Conservation (phyloP, 768 basidiomycete species). For the Imleria badia region DNA sequence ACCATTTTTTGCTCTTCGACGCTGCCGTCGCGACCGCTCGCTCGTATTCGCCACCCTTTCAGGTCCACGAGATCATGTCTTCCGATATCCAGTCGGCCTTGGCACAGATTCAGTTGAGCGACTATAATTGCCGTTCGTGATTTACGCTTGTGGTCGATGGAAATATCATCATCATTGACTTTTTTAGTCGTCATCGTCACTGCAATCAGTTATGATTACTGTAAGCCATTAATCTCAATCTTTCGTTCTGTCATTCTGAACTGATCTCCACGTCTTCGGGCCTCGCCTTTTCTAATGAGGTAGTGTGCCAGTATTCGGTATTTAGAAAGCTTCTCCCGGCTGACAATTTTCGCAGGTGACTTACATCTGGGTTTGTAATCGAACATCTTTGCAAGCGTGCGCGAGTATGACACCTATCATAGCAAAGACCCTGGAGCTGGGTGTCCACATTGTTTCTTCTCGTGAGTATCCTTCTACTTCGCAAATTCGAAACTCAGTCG, state of each 20-base stretch:
- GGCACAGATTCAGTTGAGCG: neutral
- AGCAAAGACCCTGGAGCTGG: neutral
- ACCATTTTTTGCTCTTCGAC: too few species aligned
- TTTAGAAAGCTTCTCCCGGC: neutral
- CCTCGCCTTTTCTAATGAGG: conserved; percentile 1
- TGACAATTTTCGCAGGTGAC: neutral
- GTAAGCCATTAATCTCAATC: too few species aligned
- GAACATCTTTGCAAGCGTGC: neutral
- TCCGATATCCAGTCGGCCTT: neutral
- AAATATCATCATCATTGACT: too few species aligned
- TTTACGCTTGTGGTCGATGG: neutral
- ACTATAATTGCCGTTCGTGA: neutral
- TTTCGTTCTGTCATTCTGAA: too few species aligned
- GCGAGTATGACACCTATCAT: neutral
- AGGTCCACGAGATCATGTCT: neutral
- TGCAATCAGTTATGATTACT: neutral
- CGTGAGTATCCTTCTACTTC: neutral
- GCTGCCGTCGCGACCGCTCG: too few species aligned
- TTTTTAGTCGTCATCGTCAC: too few species aligned
- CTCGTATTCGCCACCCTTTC: too few species aligned
- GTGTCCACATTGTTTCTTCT: conserved; percentile 2
- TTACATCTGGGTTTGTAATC: conserved; percentile 3
- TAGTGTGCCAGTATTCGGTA: neutral
- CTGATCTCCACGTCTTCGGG: neutral
- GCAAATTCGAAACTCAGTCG: neutral